phyloP scores from a whole-genome alignment of 805 yeast species.

The Jamesozyma jinghongensis region DNA sequence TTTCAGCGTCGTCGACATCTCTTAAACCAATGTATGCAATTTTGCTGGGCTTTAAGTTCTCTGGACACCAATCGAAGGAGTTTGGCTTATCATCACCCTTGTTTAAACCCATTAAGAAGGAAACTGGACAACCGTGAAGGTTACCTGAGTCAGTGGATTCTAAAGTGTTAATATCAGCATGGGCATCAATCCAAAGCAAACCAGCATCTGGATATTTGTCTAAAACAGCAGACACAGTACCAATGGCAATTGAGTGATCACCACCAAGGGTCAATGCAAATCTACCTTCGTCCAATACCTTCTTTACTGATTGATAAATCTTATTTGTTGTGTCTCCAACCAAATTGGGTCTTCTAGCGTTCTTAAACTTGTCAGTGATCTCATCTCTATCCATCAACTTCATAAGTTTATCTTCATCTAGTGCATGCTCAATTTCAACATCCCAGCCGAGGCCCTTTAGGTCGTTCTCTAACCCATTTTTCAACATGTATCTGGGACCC shows the following conservation, averaged over 20 bases:
- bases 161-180: slow-evolving; percentile 93
- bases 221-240: slow-evolving; percentile 79
- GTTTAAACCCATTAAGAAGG: slow-evolving; percentile 80
- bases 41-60: slow-evolving; percentile 52
- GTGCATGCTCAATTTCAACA: slow-evolving; percentile 43
- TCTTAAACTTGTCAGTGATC: slow-evolving; percentile 42
- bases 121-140: slow-evolving; percentile 93
- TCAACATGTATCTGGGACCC: slow-evolving; percentile 77
- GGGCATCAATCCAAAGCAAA: slow-evolving; percentile 94
- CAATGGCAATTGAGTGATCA: slow-evolving; percentile 93
- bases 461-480: slow-evolving; percentile 60
- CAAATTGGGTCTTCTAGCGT: slow-evolving; percentile 61
- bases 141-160: slow-evolving; percentile 78
- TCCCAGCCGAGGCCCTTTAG: slow-evolving; percentile 68
- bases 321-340: slow-evolving; percentile 65
- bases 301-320: slow-evolving; percentile 52
- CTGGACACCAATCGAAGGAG: slow-evolving; percentile 74
- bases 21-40: slow-evolving; percentile 91
- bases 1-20: slow-evolving; percentile 86
- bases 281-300: slow-evolving; percentile 38
- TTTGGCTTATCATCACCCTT: slow-evolving; percentile 45
- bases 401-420: slow-evolving; percentile 40
- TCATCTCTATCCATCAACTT: slow-evolving; percentile 34
- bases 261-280: slow-evolving; percentile 90
- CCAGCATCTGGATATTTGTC: slow-evolving; percentile 79